phyloP scores from a whole-genome alignment of 345 rosid genomes.

The Syzygium grande region DNA sequence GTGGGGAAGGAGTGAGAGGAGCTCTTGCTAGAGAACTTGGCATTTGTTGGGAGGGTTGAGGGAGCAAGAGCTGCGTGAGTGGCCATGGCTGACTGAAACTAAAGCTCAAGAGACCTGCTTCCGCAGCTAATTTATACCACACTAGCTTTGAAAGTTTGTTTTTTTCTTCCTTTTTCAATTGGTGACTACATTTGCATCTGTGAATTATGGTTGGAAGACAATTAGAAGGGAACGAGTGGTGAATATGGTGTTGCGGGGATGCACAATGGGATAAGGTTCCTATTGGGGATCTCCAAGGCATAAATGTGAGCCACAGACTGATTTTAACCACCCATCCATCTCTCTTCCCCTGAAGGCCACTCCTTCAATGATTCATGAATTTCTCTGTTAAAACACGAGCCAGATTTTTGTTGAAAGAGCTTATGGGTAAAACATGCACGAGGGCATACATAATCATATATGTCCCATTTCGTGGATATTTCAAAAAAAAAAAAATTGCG shows the following conservation, averaged over 20 bases:
- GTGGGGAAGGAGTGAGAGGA: conserved; percentile 48
- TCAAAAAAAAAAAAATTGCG: background rate
- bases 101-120: conserved; percentile 1
- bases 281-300: background rate
- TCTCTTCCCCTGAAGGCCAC: background rate
- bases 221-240: conserved; percentile 44
- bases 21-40: conserved; percentile 50
- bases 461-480: background rate
- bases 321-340: background rate
- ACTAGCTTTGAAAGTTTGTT: background rate
- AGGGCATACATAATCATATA: background rate
- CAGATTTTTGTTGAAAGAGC: background rate
- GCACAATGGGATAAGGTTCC: conserved; percentile 43
- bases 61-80: conserved; percentile 89
- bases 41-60: conserved; percentile 55
- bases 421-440: background rate
- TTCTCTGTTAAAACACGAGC: background rate
- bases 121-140: background rate
- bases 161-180: background rate
- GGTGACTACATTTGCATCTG: conserved; percentile 4
- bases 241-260: conserved; percentile 20
- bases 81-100: conserved; percentile 63
- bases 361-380: background rate
- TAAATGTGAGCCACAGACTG: conserved; percentile 28
- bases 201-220: conserved; percentile 34